Conservation (phyloP, 1,284 basidiomycete species). For the Fomes fomentarius region DNA sequence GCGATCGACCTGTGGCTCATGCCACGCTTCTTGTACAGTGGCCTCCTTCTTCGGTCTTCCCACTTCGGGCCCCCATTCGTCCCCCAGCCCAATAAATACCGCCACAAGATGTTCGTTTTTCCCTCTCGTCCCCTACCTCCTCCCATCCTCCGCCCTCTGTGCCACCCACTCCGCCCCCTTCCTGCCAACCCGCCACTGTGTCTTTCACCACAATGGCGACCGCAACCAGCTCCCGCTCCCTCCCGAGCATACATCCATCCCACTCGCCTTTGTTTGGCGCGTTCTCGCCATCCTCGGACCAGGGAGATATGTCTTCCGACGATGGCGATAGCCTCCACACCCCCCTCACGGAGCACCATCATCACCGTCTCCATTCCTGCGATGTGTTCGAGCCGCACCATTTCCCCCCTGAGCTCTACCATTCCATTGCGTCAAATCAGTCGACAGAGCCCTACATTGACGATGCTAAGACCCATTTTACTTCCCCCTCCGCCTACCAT, state of each 20-base stretch:
- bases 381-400: conserved; percentile 29
- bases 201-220: conserved; percentile 20
- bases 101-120: conserved; percentile 15
- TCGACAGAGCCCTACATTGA: conserved; percentile 17
- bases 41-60: conserved; percentile 15
- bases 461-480: conserved; percentile 15
- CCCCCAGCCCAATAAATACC: conserved; percentile 23
- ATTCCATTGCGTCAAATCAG: conserved; percentile 18
- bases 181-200: conserved; percentile 5
- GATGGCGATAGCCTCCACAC: conserved; percentile 44
- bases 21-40: conserved; percentile 10
- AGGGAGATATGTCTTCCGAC: conserved; percentile 42
- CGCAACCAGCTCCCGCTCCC: conserved; percentile 9
- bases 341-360: conserved; percentile 38
- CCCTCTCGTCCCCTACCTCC: conserved; percentile 16
- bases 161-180: conserved; percentile 14
- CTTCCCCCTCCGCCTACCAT: conserved; percentile 14
- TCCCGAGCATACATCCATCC: conserved; percentile 27
- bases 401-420: conserved; percentile 25
- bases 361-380: conserved; percentile 31
- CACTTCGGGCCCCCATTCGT: conserved; percentile 21
- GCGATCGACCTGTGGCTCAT: conserved; percentile 23
- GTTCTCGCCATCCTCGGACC: conserved; percentile 39
- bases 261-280: conserved; percentile 33
- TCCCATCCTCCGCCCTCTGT: conserved; percentile 15